phyloP scores from a whole-genome alignment of 1,284 basidiomycete species.

The Schizophyllum commune region DNA sequence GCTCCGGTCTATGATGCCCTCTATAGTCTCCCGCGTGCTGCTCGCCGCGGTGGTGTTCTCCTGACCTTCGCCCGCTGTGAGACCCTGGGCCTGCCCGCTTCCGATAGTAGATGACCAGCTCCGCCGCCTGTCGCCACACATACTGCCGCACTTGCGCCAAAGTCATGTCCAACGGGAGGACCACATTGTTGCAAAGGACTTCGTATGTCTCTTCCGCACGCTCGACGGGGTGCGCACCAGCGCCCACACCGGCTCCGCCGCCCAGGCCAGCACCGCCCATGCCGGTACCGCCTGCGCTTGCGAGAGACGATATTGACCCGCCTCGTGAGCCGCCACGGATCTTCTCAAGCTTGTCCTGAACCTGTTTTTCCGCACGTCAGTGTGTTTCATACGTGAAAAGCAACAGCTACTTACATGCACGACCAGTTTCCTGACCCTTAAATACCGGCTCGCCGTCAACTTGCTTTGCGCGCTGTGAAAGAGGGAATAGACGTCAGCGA shows the following conservation, averaged over 20 bases:
- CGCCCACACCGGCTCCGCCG: too few relatives aligned
- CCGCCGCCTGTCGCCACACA: constrained; percentile 75
- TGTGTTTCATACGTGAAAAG: background rate
- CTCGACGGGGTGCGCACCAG: background rate
- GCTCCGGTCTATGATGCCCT: too few relatives aligned
- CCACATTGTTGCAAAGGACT: constrained; percentile 77
- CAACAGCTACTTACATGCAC: constrained; percentile 54
- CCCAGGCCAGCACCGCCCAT: background rate
- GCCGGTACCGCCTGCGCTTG: background rate
- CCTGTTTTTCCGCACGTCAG: constrained; percentile 31
- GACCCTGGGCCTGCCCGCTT: constrained; percentile 15
- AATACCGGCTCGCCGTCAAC: constrained; percentile 79
- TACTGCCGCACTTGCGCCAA: constrained; percentile 85
- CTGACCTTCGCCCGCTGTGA: too few relatives aligned
- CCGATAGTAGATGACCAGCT: constrained; percentile 80
- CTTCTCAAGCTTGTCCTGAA: constrained; percentile 82
- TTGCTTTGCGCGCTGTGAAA: constrained; percentile 65
- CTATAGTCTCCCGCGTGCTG: too few relatives aligned
- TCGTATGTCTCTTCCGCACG: constrained; percentile 73
- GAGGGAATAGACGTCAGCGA: constrained; percentile 6
- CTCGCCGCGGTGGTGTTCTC: too few relatives aligned
- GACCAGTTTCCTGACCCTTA: constrained; percentile 81
- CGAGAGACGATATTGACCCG: background rate
- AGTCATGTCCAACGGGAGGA: constrained; percentile 81
- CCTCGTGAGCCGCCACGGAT: constrained; percentile 15